Percentiles rank a stretch among this genome's conserved stretches.
These are phyloP conservation scores for Candida berthetii DNA, from an alignment of 805 yeast genomes.

Conservation along the genomic window DNA sequence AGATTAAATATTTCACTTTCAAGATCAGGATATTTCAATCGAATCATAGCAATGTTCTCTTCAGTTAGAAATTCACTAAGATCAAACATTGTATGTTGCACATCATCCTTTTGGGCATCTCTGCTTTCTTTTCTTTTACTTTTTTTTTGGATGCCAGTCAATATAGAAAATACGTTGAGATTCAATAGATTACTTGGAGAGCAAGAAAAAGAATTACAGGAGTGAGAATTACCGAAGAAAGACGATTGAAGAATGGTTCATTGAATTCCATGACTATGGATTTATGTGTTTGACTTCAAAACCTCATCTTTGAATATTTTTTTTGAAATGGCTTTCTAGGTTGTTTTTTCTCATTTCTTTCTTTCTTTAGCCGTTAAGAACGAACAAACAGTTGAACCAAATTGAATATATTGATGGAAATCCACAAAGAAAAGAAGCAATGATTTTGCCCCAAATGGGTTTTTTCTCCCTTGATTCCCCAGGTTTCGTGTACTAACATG, in stretches of 20 bases:
- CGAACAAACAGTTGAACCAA: not conserved
- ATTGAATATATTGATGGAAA: not conserved
- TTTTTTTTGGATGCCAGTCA: no score
- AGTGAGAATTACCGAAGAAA: no score
- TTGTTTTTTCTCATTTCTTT: not conserved
- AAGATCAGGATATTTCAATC: no score
- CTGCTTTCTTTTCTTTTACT: not conserved
- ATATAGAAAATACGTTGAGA: no score
- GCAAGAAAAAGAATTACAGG: no score
- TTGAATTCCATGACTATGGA: no score
- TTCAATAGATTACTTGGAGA: no score
- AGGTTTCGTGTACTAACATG: conserved; percentile 9
- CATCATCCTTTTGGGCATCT: not conserved
- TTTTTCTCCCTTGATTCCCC: not conserved
- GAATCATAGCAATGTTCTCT: conserved; percentile 19
- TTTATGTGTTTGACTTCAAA: no score
- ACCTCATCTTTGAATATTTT: not conserved
- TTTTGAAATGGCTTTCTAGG: not conserved
- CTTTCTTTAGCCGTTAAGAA: not conserved
- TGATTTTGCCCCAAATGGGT: not conserved
- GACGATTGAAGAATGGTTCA: no score
- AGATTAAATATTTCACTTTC: no score
- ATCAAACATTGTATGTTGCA: conserved; percentile 22
- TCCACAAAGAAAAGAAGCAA: not conserved
- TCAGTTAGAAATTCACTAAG: conserved; percentile 25